phyloP scores from a whole-genome alignment of 345 rosid species.

The Syzygium aromaticum region DNA sequence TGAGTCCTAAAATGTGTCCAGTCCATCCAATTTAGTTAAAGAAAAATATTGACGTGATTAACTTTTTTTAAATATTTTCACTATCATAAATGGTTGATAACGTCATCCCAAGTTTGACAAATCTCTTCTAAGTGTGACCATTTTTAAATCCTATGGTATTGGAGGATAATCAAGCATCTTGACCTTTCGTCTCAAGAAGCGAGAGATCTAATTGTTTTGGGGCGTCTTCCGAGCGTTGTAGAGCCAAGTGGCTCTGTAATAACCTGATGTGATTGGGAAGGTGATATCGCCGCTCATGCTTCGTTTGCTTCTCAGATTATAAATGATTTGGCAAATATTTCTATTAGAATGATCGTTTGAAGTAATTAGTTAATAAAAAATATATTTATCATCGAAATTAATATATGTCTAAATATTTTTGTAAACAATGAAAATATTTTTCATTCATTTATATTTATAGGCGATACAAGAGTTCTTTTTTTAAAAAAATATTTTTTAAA shows the following conservation, averaged over 20 bases:
- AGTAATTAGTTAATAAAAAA: not conserved
- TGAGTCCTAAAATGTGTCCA: not conserved
- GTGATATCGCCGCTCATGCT: not conserved
- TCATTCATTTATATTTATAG: too few relatives aligned
- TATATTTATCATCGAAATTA: not conserved
- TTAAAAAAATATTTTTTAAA: not conserved
- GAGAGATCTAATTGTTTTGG: not conserved
- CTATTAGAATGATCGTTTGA: too few relatives aligned
- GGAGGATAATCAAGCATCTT: not conserved
- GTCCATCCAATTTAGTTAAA: not conserved
- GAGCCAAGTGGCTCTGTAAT: not conserved
- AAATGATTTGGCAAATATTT: not conserved
- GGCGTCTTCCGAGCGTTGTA: not conserved
- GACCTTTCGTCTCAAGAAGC: not conserved
- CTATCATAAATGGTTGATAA: not conserved
- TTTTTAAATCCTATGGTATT: not conserved
- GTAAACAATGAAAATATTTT: not conserved
- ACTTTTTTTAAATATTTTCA: not conserved
- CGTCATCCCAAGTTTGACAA: not conserved
- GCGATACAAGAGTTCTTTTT: rapidly evolving
- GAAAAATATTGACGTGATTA: not conserved
- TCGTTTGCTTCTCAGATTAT: not conserved
- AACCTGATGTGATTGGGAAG: not conserved
- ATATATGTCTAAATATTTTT: not conserved
- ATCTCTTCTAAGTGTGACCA: not conserved